Conservation (phyloP, 345 rosid species). For the Angophora floribunda region DNA sequence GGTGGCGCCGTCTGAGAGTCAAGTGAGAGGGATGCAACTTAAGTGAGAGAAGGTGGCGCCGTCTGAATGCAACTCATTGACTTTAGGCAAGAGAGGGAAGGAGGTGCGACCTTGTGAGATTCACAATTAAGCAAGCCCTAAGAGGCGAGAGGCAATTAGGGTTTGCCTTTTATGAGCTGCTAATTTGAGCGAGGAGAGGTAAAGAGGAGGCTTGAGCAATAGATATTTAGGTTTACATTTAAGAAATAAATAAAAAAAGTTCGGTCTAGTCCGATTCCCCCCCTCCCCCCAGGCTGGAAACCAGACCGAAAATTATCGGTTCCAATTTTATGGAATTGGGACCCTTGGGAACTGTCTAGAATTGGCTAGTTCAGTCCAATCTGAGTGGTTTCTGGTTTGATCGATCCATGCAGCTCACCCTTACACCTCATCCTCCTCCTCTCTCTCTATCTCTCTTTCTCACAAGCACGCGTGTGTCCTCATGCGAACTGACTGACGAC, state of each 20-base stretch:
- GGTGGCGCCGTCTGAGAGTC: no score
- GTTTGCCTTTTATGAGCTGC: not conserved
- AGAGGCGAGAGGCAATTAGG: not conserved
- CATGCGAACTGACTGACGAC: not conserved
- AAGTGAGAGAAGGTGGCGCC: no score
- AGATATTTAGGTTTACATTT: not conserved
- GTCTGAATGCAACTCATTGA: not conserved
- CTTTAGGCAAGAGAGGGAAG: not conserved
- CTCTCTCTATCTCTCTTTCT: not conserved
- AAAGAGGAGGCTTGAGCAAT: not conserved
- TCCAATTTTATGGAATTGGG: not conserved
- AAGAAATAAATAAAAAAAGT: not conserved
- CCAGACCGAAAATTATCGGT: rapidly evolving
- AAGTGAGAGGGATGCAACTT: no score
- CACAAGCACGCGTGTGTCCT: not conserved
- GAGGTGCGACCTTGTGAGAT: not conserved
- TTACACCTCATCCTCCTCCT: not conserved
- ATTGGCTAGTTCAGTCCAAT: not conserved
- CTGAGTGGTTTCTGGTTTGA: rapidly evolving
- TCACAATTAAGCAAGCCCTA: not conserved
- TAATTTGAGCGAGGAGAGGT: not conserved
- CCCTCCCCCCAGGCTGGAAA: no score
- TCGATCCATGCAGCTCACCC: not conserved
- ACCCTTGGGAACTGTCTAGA: not conserved
- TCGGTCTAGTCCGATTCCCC: rapidly evolving